Percentiles rank a stretch among this genome's conserved stretches.
Evolutionary conservation across 1,284 basidiomycete species (phyloP).

Genomic region (Omphalotus olearius): DNA sequence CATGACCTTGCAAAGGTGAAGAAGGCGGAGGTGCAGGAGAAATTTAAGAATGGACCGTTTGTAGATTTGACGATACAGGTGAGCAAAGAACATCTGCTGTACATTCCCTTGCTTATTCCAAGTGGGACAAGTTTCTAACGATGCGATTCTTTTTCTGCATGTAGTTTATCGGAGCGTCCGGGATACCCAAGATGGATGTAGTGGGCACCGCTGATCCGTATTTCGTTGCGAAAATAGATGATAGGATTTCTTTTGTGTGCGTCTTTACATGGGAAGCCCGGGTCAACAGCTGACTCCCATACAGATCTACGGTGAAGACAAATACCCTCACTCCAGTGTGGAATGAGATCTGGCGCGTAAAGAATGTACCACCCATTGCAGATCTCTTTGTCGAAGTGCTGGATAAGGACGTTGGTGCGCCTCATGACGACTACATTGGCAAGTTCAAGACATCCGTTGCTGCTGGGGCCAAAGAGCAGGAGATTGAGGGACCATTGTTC

Average conservation of each 20-base stretch:
- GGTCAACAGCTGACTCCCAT: too few relatives aligned
- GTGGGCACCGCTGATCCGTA: conserved; percentile 68
- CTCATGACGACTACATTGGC: conserved; percentile 65
- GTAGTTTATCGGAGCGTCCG: conserved; percentile 68
- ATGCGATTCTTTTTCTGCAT: neutral
- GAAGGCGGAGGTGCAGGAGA: conserved; percentile 28
- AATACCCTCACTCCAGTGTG: conserved; percentile 62
- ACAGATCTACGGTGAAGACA: conserved; percentile 60
- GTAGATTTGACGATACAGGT: conserved; percentile 50
- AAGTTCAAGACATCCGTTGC: conserved; percentile 49
- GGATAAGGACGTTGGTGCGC: conserved; percentile 60
- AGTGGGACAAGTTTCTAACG: neutral
- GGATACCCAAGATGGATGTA: conserved; percentile 66
- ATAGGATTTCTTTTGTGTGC: conserved; percentile 59
- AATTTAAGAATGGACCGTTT: conserved; percentile 32
- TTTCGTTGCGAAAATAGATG: conserved; percentile 64
- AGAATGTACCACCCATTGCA: conserved; percentile 64
- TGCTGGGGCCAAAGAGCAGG: conserved; percentile 56
- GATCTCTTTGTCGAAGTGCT: conserved; percentile 51
- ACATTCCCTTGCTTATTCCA: too few relatives aligned
- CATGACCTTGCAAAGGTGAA: conserved; percentile 26
- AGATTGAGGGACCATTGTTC: conserved; percentile 49
- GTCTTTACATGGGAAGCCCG: too few relatives aligned
- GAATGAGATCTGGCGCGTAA: conserved; percentile 70
- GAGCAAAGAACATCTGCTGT: too few relatives aligned